Percentiles rank a stretch among this genome's conserved stretches.
Evolutionary conservation across 805 yeast species (phyloP).

Genomic region (Kodamaea sagamina): DNA sequence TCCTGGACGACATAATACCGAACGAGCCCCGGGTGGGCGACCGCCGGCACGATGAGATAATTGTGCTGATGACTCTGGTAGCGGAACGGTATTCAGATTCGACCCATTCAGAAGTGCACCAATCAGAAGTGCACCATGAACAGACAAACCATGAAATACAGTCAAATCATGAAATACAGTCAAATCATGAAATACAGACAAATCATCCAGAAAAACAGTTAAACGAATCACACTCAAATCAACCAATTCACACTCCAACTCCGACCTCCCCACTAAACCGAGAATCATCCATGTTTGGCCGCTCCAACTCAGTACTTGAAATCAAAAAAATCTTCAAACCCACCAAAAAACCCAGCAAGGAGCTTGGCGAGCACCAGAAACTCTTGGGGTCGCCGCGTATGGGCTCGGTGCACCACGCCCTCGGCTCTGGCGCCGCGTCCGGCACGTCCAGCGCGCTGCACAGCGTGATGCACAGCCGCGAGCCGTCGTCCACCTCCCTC

Average conservation of each 20-base stretch:
- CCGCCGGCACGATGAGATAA: conserved; percentile 2
- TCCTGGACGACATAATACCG: conserved; percentile 7
- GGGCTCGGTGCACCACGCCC: conserved; percentile 6
- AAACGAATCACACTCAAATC: no score
- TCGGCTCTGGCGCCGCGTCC: conserved; percentile 1
- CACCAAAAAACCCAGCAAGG: conserved; percentile 28
- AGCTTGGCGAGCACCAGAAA: conserved; percentile 1
- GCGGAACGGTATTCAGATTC: no score
- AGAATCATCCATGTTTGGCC: conserved; percentile 23
- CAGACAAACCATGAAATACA: no score
- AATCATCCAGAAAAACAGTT: no score
- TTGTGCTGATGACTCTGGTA: no score
- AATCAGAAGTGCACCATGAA: no score
- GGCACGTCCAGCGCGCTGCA: conserved; percentile 8
- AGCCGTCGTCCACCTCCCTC: conserved; percentile 38
- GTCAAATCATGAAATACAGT: no score
- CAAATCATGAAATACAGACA: no score
- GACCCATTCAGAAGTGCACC: no score
- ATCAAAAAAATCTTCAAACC: conserved; percentile 74
- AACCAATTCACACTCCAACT: conserved; percentile 1
- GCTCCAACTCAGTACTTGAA: conserved; percentile 62
- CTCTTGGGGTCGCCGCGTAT: conserved; percentile 4
- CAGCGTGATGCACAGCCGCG: conserved; percentile 24
- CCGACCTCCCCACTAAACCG: conserved; percentile 9
- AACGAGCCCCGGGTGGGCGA: conserved; percentile 6